phyloP scores from a whole-genome alignment of 257 asterid species.

The Ilex asprella region DNA sequence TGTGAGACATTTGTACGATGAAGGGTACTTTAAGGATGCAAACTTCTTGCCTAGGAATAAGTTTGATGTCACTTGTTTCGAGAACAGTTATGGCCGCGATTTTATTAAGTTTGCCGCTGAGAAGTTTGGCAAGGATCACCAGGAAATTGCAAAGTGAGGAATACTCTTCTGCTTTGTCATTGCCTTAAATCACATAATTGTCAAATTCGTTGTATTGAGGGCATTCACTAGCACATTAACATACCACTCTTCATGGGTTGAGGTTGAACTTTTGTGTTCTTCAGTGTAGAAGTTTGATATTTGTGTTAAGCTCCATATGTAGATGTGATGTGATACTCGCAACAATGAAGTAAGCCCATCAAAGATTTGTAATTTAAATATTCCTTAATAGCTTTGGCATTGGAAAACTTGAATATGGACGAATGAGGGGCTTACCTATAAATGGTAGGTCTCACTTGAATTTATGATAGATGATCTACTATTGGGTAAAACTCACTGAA shows the following conservation, averaged over 20 bases:
- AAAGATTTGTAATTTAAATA: no score
- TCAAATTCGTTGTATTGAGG: no score
- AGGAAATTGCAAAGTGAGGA: constrained; percentile 66
- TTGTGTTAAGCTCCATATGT: background rate
- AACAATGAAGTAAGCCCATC: background rate
- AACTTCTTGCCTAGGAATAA: constrained; percentile 32
- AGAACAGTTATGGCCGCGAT: constrained; percentile 45
- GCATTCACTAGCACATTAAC: no score
- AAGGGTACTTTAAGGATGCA: constrained; percentile 52
- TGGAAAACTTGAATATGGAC: no score
- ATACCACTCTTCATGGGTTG: no score
- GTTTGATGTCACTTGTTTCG: constrained; percentile 43
- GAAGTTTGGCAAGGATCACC: constrained; percentile 59
- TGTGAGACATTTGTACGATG: constrained; percentile 31
- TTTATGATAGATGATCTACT: no score
- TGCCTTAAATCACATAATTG: background rate
- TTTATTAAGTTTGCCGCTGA: constrained; percentile 54
- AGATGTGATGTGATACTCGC: background rate
- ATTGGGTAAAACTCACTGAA: no score
- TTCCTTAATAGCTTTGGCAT: no score
- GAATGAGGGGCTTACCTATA: no score
- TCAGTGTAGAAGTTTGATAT: background rate
- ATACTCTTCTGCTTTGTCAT: background rate
- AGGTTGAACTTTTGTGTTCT: no score
- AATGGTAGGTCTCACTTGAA: no score